A percentile compares a stretch with the other conserved stretches of the same genome.
Conservation (phyloP, 805 yeast genomes). For the Starmerella khaoyaiensis region DNA sequence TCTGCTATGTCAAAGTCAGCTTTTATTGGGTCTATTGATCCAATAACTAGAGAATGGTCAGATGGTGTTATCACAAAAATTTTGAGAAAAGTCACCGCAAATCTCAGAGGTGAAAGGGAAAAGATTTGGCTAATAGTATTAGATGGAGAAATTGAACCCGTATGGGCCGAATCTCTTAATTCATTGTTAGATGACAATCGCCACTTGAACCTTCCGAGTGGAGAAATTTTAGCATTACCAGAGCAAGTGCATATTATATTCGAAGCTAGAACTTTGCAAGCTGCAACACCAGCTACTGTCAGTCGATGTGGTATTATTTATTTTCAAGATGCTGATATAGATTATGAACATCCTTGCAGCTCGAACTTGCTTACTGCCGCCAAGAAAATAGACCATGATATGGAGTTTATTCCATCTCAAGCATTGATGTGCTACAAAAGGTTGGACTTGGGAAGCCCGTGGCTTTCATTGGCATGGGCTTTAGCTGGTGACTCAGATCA, state of each 20-base stretch:
- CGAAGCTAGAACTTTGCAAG: conserved; percentile 53
- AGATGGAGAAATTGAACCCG: conserved; percentile 89
- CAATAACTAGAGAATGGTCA: conserved; percentile 76
- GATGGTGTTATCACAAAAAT: conserved; percentile 73
- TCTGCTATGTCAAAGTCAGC: conserved; percentile 56
- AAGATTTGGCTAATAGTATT: conserved; percentile 64
- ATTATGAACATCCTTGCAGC: background rate
- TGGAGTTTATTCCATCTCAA: conserved; percentile 35
- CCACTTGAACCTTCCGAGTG: conserved; percentile 70
- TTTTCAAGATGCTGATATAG: conserved; percentile 21
- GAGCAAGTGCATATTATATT: conserved; percentile 51
- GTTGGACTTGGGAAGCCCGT: conserved; percentile 27
- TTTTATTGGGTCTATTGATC: conserved; percentile 59
- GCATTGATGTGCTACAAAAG: conserved; percentile 32
- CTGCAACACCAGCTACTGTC: conserved; percentile 82
- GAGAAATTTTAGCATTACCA: conserved; percentile 68
- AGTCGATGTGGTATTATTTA: conserved; percentile 86
- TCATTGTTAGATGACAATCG: conserved; percentile 85
- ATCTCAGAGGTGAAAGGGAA: conserved; percentile 43
- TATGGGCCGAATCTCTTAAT: conserved; percentile 83
- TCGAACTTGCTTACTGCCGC: conserved; percentile 25
- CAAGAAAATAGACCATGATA: conserved; percentile 34
- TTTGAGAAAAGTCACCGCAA: conserved; percentile 43
- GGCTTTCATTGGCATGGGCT: conserved; percentile 43
- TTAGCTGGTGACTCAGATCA: conserved; percentile 42